A percentile compares a stretch with the other conserved stretches of the same genome.
phyloP scores from a whole-genome alignment of 73 alveolate species.

The Symbiodinium pilosum region DNA sequence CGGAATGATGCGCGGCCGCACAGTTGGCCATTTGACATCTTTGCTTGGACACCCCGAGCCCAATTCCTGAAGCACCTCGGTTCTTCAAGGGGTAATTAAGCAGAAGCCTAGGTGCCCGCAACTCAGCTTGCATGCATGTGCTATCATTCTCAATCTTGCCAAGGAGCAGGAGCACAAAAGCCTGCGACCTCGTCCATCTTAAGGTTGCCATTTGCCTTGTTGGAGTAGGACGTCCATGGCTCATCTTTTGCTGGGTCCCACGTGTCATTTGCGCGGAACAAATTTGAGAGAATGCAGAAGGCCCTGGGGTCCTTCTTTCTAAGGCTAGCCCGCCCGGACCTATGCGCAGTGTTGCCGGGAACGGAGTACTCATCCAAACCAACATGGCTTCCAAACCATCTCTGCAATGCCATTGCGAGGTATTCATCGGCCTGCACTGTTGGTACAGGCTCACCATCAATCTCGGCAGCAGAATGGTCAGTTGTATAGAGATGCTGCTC shows the following conservation, averaged over 20 bases:
- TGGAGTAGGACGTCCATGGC: slow-evolving; percentile 42
- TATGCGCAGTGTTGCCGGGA: slow-evolving; percentile 22
- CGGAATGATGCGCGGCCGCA: slow-evolving; percentile 66
- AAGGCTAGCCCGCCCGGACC: slow-evolving; percentile 37
- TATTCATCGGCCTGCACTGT: slow-evolving; percentile 87
- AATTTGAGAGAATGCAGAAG: slow-evolving; percentile 47
- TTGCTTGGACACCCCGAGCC: slow-evolving; percentile 50
- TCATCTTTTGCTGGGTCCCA: slow-evolving; percentile 54
- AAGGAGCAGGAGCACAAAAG: slow-evolving; percentile 37
- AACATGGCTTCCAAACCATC: slow-evolving; percentile 52
- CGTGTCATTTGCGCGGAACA: slow-evolving; percentile 61
- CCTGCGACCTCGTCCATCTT: slow-evolving; percentile 3
- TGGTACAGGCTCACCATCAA: slow-evolving; percentile 88
- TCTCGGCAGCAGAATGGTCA: slow-evolving; percentile 32
- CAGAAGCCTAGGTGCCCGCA: background rate
- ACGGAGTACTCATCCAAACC: slow-evolving; percentile 39
- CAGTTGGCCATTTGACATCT: slow-evolving; percentile 27
- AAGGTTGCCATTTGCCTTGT: slow-evolving; percentile 4
- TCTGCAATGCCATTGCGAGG: slow-evolving; percentile 71
- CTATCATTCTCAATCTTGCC: too few species aligned
- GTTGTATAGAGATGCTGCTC: slow-evolving; percentile 55
- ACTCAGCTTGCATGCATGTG: background rate
- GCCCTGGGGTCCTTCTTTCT: slow-evolving; percentile 47
- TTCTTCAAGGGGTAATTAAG: background rate
- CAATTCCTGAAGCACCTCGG: slow-evolving; percentile 48